Percentiles rank a stretch among this genome's conserved stretches.
phyloP scores from a whole-genome alignment of 192 early-diverging fungal species.

The Pilaira anomala region DNA sequence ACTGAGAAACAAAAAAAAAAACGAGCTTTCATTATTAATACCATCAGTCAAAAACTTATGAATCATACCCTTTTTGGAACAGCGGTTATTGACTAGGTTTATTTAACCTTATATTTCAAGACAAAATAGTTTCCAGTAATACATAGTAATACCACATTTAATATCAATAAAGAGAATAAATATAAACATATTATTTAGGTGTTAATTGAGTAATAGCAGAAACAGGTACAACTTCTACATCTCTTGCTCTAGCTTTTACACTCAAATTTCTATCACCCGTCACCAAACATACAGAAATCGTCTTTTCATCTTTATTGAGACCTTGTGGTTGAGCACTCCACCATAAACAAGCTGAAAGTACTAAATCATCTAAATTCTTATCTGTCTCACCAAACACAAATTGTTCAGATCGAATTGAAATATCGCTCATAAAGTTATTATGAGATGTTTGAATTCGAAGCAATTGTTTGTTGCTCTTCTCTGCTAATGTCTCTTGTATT shows the following conservation, averaged over 20 bases:
- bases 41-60: too few relatives aligned
- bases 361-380: conserved; percentile 59
- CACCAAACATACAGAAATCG: conserved; percentile 40
- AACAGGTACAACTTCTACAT: conserved; percentile 41
- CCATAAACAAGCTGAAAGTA: conserved; percentile 55
- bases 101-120: too few relatives aligned
- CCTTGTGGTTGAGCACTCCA: conserved; percentile 17
- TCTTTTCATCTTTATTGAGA: background rate
- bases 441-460: conserved; percentile 55
- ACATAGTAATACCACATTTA: too few relatives aligned
- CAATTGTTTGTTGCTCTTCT: conserved; percentile 5
- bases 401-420: conserved; percentile 52
- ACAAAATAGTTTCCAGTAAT: too few relatives aligned
- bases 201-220: conserved; percentile 21
- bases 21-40: too few relatives aligned
- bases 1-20: too few relatives aligned
- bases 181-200: conserved; percentile 6
- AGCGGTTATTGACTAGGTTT: too few relatives aligned
- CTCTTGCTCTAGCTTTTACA: conserved; percentile 54
- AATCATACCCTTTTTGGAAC: too few relatives aligned
- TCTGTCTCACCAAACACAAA: conserved; percentile 53
- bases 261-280: conserved; percentile 58
- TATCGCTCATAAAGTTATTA: conserved; percentile 51
- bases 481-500: conserved; percentile 40
- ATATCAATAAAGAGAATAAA: too few relatives aligned